A percentile compares a stretch with the other conserved stretches of the same genome.
These are phyloP conservation scores for Naegleria lovaniensis DNA, from an alignment of 208 protist genomes.

Conservation along the genomic window DNA sequence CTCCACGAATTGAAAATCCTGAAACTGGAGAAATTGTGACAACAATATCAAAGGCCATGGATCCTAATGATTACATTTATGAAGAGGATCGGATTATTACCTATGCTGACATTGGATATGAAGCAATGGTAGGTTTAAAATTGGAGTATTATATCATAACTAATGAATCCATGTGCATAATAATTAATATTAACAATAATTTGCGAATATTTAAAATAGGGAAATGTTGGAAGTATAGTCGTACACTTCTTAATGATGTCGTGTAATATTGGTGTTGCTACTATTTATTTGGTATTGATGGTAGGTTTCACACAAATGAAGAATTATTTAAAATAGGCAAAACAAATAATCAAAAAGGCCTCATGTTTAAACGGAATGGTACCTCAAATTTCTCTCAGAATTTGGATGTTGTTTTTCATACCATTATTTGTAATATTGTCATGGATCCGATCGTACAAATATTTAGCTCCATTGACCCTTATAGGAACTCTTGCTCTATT, in stretches of 20 bases:
- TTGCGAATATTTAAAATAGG: background rate
- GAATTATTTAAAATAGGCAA: too few species aligned
- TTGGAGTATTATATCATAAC: too few species aligned
- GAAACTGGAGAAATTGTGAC: background rate
- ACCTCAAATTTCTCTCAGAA: background rate
- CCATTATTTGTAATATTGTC: background rate
- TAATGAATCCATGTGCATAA: too few species aligned
- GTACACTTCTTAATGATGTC: background rate
- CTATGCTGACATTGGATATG: slow-evolving; percentile 18
- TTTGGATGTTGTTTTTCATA: slow-evolving; percentile 10
- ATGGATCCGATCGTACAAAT: slow-evolving; percentile 8
- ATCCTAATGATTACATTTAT: slow-evolving; percentile 30
- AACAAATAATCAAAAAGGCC: background rate
- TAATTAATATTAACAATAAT: too few species aligned
- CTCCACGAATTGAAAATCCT: too few species aligned
- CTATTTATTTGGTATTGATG: slow-evolving; percentile 13
- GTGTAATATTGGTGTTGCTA: slow-evolving; percentile 18
- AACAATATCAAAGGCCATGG: background rate
- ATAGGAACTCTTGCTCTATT: background rate
- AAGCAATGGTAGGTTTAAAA: background rate
- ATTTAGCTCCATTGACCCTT: background rate
- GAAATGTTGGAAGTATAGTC: background rate
- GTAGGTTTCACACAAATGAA: background rate
- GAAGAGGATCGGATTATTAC: background rate
- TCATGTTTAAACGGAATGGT: slow-evolving; percentile 7